Base-by-base conservation (phyloP, 108 stramenopile genomes). In the Thalassiosira profunda region DNA sequence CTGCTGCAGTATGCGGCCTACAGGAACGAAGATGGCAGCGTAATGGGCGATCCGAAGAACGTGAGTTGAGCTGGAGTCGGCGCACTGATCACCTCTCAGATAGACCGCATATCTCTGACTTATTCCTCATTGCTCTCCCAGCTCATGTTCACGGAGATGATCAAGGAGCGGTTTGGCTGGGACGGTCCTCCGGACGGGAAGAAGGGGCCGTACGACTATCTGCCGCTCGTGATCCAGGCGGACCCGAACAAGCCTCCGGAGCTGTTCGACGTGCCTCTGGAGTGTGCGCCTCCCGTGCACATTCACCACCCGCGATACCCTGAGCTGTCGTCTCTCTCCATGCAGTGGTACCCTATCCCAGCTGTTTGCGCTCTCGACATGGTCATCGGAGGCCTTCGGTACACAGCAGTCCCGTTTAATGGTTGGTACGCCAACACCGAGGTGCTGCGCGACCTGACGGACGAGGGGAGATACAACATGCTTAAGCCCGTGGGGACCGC, bases 351-450 rank as follows among this genome's bases (percentile, higher is more conserved):
- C 12, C 43, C 31, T 17, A 62, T 67, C 11, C 66, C 66, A 4
- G 66, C 53, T 24, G 66, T 67, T 28, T 67, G 66, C 40, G 66
- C 66, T 4, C 41, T 67, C 4, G 66, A 67, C 17, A 28, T 79
- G 36, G 52, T 24, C 11, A 11, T 74, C 1, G 78, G 78, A 18
- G 78, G 78, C 18, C 26, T 79, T 31, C 21, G 68, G 2, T 79
- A 79, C 52, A 67, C 55, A 11, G 42, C 59, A 2, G 45, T 44
- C 26, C 77, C 77, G 25, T 79, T 79, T 59, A 79, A 79, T 46
- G 77, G 77, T 1, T 79, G 77, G 78, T 79, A 75, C 34, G 69
- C 68, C 35, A 8, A 40, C 12, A 73, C 40, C 5, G 44, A 79
- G 60, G 45, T 79, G 1, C 34, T 68, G 8, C 70, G 77, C 2